Base-by-base conservation (phyloP, 805 yeast species). In the Candida palmyrensis region DNA sequence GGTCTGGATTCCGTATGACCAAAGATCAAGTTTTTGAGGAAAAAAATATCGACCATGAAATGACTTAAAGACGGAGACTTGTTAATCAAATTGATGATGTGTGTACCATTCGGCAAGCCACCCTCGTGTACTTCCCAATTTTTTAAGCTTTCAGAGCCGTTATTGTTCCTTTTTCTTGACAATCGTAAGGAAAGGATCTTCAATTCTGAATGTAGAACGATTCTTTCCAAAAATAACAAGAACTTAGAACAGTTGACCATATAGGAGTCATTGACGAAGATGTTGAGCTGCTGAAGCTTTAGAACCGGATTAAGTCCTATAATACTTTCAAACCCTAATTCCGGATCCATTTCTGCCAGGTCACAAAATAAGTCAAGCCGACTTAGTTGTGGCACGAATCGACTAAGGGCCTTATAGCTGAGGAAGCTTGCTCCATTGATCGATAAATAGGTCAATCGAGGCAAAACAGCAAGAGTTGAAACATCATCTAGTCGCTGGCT, bases 351-450 rank as follows among this genome's bases (percentile, higher is more conserved):
- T 10, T 42, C 45, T 32, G 40, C 38, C 18, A 50, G 38, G 32
- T 54, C 57, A 18, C 43, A 36, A 6, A 46, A 38, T 13, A 53
- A 14, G 29, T 53, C 57, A 11, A 53, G 36, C 19, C 51, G 30
- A 10, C 29, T 26, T 9, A 50, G 29, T 10, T 32, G 32, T 11
- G 33, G 21, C 13, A 44, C 9, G 1, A 35, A 17, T 18, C 20
- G 13, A n/a, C 18, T 11, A 13, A 35, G 25, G 3, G 24, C 30
- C 5, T 24, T 29, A 4, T 39, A 35, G 25, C 42, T 39, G 2
- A 42, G 21, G 7, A 51, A 33, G 2, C 51, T 41, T 14, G 33
- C 32, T 7, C 40, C 31, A 36, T 47, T 48, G 8, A 53, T 32
- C 6, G 54, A 38, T 14, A 57, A 38, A 9, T 35, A 28, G 11